A percentile compares a stretch with the other conserved stretches of the same genome.
Evolutionary conservation across 768 basidiomycete species (phyloP).

Genomic region (Candolleomyces efflorescens): DNA sequence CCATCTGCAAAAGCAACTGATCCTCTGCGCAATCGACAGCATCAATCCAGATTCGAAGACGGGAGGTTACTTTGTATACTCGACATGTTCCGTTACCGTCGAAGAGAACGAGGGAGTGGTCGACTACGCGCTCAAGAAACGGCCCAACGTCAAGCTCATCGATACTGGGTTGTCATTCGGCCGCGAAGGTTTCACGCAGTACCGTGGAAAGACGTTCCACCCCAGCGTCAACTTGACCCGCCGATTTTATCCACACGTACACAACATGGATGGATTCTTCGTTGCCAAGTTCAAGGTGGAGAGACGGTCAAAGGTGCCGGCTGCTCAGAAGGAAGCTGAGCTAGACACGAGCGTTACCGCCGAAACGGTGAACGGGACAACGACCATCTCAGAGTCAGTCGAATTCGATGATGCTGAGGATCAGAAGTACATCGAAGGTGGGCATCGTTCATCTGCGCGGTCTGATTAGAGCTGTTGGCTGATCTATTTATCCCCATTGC

Average conservation of each 20-base stretch:
- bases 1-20: constrained; percentile 96
- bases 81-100: constrained; percentile 96
- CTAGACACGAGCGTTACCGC: constrained; percentile 23
- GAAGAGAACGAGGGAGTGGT: constrained; percentile 99
- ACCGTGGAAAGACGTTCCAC: constrained; percentile 87
- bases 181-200: constrained; percentile 84
- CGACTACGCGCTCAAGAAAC: constrained; percentile 93
- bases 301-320: constrained; percentile 53
- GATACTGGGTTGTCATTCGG: constrained; percentile 93
- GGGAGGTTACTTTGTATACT: constrained; percentile 95
- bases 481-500: constrained; percentile 3
- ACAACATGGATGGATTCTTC: constrained; percentile 99
- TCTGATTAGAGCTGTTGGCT: constrained; percentile 7
- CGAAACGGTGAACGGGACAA: constrained; percentile 16
- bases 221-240: constrained; percentile 76
- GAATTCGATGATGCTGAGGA: constrained; percentile 79
- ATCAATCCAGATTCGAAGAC: constrained; percentile 85
- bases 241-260: constrained; percentile 94
- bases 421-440: constrained; percentile 73
- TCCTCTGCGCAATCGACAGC: constrained; percentile 97
- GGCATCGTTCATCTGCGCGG: constrained; percentile 23
- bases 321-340: constrained; percentile 20
- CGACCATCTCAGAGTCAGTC: constrained; percentile 24
- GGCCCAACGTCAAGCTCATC: constrained; percentile 89
- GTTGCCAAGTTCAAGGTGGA: constrained; percentile 98